These are phyloP conservation scores for Coemansia sp. DNA, from an alignment of 192 early-diverging fungal species.

Conservation along the genomic window DNA sequence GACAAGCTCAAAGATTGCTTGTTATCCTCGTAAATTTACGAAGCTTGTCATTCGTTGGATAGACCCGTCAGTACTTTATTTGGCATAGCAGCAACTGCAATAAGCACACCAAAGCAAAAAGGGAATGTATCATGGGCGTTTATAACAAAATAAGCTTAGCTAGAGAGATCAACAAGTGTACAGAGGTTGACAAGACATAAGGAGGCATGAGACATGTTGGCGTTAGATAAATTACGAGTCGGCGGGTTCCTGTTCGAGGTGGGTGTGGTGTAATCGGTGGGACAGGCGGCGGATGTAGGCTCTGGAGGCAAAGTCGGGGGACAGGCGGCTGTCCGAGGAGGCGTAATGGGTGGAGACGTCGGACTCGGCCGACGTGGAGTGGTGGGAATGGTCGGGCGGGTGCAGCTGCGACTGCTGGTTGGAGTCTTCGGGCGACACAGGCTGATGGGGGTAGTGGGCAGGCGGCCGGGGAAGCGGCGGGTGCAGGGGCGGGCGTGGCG, in stretches of 20 bases:
- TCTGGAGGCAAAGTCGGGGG: conserved; percentile 1
- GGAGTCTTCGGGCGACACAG: conserved; percentile 2
- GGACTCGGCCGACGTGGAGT: conserved; percentile 13
- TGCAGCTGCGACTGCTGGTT: conserved; percentile 16
- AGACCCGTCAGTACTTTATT: too few relatives aligned
- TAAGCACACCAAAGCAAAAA: too few relatives aligned
- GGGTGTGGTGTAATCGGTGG: conserved; percentile 19
- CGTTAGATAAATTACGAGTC: conserved; percentile 4
- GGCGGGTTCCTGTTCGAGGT: conserved; percentile 21
- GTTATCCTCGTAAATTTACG: too few relatives aligned
- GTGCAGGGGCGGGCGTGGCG: conserved; percentile 3
- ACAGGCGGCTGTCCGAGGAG: conserved; percentile 19
- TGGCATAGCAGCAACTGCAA: too few relatives aligned
- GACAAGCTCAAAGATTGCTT: not conserved
- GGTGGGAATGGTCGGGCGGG: conserved; percentile 8
- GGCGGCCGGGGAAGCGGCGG: conserved; percentile 7
- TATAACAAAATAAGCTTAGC: too few relatives aligned
- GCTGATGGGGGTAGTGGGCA: not conserved
- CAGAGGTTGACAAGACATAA: too few relatives aligned
- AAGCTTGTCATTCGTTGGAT: too few relatives aligned
- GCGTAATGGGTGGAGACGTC: conserved; percentile 10
- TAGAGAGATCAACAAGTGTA: too few relatives aligned
- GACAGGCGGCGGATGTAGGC: conserved; percentile 15
- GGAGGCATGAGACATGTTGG: too few relatives aligned
- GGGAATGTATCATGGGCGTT: too few relatives aligned